Evolutionary conservation across 768 basidiomycete genomes (phyloP).

Genomic region (Stropharia rugosoannulata): DNA sequence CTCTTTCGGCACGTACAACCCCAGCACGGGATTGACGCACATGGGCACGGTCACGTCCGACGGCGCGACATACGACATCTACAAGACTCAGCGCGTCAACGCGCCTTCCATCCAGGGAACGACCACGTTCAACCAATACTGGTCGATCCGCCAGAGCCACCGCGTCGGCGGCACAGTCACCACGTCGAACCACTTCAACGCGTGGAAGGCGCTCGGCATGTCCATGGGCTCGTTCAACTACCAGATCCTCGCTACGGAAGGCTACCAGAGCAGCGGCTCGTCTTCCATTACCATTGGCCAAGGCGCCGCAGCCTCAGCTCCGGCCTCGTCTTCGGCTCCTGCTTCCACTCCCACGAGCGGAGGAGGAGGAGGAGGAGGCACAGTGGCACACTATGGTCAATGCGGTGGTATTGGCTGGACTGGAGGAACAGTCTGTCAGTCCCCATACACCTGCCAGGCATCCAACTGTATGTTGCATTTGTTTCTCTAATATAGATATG

Average conservation of each 20-base stretch:
- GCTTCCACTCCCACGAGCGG: neutral
- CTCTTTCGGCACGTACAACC: conserved; percentile 40
- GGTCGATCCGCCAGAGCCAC: conserved; percentile 40
- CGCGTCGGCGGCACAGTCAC: conserved; percentile 34
- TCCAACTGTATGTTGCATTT: neutral
- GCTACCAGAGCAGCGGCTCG: conserved; percentile 39
- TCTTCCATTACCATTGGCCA: conserved; percentile 12
- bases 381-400: conserved; percentile 9
- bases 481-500: no score
- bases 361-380: neutral
- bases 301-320: neutral
- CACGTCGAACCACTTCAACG: conserved; percentile 40
- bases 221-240: conserved; percentile 38
- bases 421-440: conserved; percentile 6
- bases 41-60: conserved; percentile 41
- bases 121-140: conserved; percentile 44
- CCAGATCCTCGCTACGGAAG: conserved; percentile 48
- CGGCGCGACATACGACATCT: conserved; percentile 42
- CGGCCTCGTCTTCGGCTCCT: neutral
- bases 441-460: conserved; percentile 9
- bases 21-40: conserved; percentile 26
- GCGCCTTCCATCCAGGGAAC: conserved; percentile 42
- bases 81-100: conserved; percentile 34
- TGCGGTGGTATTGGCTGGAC: conserved; percentile 12
- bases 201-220: conserved; percentile 39